Evolutionary conservation across 78 protist genomes (phyloP).

Genomic region (slime mould (Dictyostelium discoideum)): DNA sequence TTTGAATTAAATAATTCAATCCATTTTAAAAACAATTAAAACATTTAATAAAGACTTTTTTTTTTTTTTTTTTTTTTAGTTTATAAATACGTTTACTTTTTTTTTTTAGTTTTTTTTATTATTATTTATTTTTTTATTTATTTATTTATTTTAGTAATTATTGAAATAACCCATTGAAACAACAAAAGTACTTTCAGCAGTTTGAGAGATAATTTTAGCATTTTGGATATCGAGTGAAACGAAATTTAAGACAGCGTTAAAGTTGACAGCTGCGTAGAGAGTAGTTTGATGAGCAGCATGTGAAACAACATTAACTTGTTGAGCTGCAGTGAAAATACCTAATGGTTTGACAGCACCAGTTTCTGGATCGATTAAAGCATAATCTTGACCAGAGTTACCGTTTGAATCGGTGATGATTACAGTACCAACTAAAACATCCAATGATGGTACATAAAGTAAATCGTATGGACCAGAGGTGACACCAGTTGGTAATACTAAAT

Average conservation of each 20-base stretch:
- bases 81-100: no score
- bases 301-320: conserved; percentile 16
- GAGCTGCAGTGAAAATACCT: conserved; percentile 23
- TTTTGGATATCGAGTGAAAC: conserved; percentile 16
- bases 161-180: conserved; percentile 66
- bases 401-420: not conserved
- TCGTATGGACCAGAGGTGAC: conserved; percentile 53
- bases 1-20: not conserved
- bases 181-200: not conserved
- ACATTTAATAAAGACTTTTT: not conserved
- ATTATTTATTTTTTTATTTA: not conserved
- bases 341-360: conserved; percentile 48
- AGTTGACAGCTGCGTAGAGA: conserved; percentile 31
- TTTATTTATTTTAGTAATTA: conserved; percentile 10
- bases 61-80: not conserved
- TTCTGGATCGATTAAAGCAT: conserved; percentile 11
- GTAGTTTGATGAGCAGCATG: conserved; percentile 62
- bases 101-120: no score
- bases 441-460: conserved; percentile 22
- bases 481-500: not conserved
- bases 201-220: not conserved
- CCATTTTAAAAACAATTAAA: no score
- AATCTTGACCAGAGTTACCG: conserved; percentile 33
- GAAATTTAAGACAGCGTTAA: not conserved
- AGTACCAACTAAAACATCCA: conserved; percentile 52